Evolutionary conservation across 208 protist species (phyloP), one percentile per base, ranked within the genome.

Genomic region (Trypanosoma lewisi): DNA sequence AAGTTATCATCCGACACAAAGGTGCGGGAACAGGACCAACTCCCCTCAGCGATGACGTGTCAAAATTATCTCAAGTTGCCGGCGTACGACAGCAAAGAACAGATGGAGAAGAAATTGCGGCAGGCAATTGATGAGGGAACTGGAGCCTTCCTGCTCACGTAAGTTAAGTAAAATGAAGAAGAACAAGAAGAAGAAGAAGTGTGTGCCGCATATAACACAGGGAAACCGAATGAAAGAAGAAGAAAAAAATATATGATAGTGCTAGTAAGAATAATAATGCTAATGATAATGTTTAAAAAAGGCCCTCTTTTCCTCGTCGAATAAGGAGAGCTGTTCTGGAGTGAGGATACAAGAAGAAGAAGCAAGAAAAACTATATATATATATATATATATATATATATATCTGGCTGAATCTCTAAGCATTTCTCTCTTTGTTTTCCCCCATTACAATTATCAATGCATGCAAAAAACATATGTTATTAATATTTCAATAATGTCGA

Each of bases 41-140:
- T 97, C 16, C 93, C 91, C 2, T 91, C 80, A 2, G 91, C 89
- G 21, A 97, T 97, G 93, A 97, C 93, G 25, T 97, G 93, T 54
- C 88, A 95, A 55, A 96, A 97, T 70, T 97, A 96, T 55, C 63
- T 97, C 44, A 97, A 97, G 68, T 79, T 97, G 12, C 93, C 93
- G 0, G 83, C 85, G n/a, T 96, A 94, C 57, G 68, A 84, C 9
- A 85, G 55, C 4, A 89, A 91, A 59, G 70, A 90, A 52, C 75
- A 88, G 45, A 89, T 97, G 87, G 83, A 87, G 44, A 59, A 66
- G 33, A 96, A 97, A 70, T 56, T 97, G n/a, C 72, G 76, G 11
- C 80, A 85, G 36, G 91, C 93, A 16, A 96, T 97, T 59, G 66
- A 64, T 33, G 89, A 96, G 61, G 93, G 93, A 19, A 70, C 62